These are phyloP conservation scores for Anthoceros angustus DNA, from an alignment of 225 moss, liverwort and hornwort genomes.

Conservation along the genomic window DNA sequence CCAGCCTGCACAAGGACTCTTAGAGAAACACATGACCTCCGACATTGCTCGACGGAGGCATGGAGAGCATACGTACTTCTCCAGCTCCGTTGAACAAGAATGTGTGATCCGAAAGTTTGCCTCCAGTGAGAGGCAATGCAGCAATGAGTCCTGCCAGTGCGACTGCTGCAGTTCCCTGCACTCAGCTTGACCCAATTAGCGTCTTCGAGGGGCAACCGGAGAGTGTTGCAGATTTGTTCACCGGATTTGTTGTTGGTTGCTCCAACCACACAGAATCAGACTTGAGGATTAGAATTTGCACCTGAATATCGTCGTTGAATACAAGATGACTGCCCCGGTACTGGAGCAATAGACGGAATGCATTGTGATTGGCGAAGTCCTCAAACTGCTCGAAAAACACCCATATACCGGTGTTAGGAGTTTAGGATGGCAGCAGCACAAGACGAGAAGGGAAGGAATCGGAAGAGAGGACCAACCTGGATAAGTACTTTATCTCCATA, in stretches of 20 bases:
- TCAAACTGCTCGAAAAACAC: conserved; percentile 28
- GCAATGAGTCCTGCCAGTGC: conserved; percentile 64
- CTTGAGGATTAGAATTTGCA: too few species aligned
- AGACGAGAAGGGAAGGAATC: not conserved
- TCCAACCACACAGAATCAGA: not conserved
- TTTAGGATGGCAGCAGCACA: too few species aligned
- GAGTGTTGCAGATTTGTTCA: too few species aligned
- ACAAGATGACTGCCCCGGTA: conserved; percentile 52
- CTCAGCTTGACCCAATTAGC: not conserved
- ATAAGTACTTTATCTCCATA: conserved; percentile 29
- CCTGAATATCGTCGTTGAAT: conserved; percentile 84
- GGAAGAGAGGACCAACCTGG: conserved; percentile 12
- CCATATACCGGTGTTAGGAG: too few species aligned
- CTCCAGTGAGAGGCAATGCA: conserved; percentile 60
- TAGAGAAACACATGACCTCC: not conserved
- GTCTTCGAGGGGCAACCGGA: not conserved
- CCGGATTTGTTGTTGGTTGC: not conserved
- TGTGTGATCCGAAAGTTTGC: conserved; percentile 58
- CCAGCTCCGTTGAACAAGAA: conserved; percentile 67
- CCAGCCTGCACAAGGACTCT: conserved; percentile 31
- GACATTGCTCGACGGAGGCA: not conserved
- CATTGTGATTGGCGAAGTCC: conserved; percentile 76
- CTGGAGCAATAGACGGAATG: conserved; percentile 54
- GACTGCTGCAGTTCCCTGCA: conserved; percentile 72
- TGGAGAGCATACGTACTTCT: conserved; percentile 20